Conservation (phyloP, 352 stramenopile species). For the Phytophthora sp. region DNA sequence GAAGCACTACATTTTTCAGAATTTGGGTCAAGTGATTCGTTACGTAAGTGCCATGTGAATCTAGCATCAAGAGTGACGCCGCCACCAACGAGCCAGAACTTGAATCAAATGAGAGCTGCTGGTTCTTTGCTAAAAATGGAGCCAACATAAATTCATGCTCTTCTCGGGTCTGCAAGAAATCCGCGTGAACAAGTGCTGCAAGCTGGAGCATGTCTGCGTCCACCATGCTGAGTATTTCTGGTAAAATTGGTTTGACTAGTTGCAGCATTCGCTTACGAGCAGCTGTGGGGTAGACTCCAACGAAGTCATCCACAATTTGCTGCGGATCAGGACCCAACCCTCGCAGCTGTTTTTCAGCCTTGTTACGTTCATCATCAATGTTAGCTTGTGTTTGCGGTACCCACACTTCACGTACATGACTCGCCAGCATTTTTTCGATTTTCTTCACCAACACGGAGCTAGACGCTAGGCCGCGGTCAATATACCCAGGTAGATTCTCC, state of each 20-base stretch:
- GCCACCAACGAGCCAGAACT: conserved; percentile 13
- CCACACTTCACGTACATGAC: conserved; percentile 36
- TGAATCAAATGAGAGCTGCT: not conserved
- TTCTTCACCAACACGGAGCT: conserved; percentile 33
- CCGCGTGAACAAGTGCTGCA: conserved; percentile 14
- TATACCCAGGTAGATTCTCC: conserved; percentile 32
- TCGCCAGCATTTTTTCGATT: conserved; percentile 42
- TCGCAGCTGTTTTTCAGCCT: not conserved
- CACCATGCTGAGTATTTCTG: conserved; percentile 12
- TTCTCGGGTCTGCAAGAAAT: conserved; percentile 26
- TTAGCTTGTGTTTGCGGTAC: conserved; percentile 23
- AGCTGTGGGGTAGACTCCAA: conserved; percentile 1
- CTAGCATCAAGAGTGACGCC: conserved; percentile 26
- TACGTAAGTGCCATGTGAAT: conserved; percentile 22
- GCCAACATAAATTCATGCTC: conserved; percentile 30
- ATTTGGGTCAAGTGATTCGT: conserved; percentile 23
- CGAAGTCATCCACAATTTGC: conserved; percentile 29
- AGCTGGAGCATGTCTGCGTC: conserved; percentile 28
- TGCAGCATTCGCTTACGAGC: conserved; percentile 20
- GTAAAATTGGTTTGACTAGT: conserved; percentile 23
- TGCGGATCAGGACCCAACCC: conserved; percentile 19
- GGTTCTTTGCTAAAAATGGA: conserved; percentile 12
- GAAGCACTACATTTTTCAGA: conserved; percentile 35
- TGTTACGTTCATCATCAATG: conserved; percentile 3
- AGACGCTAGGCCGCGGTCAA: conserved; percentile 27